Percentiles rank a stretch among this genome's conserved stretches.
These are phyloP conservation scores for Aureobasidium sp. DNA, from an alignment of 2,329 filamentous ascomycete species.

Conservation along the genomic window DNA sequence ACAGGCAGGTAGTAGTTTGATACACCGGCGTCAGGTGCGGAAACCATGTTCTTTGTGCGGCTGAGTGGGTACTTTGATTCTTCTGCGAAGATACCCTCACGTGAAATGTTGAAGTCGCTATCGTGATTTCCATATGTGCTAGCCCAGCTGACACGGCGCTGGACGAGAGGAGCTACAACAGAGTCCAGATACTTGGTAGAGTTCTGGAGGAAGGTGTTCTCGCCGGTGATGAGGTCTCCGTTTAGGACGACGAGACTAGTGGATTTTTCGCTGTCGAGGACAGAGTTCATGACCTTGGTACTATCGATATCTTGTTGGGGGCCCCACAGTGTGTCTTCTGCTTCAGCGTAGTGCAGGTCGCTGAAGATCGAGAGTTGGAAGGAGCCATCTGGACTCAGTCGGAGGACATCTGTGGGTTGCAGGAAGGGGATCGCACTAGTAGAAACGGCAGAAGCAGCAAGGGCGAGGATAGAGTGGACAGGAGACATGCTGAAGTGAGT, in stretches of 20 bases:
- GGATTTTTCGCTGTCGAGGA: conserved; percentile 64
- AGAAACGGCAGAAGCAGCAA: conserved; percentile 18
- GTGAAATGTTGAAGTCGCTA: conserved; percentile 63
- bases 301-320: conserved; percentile 64
- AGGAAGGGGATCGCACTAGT: conserved; percentile 19
- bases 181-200: conserved; percentile 64
- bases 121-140: conserved; percentile 80
- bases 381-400: conserved; percentile 36
- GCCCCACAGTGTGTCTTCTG: conserved; percentile 50
- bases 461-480: conserved; percentile 14
- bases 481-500: conserved; percentile 12
- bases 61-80: conserved; percentile 43
- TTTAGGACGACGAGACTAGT: conserved; percentile 71
- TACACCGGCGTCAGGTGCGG: conserved; percentile 43
- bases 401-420: conserved; percentile 24
- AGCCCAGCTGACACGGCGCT: conserved; percentile 65
- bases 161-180: conserved; percentile 64
- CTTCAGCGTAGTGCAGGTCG: conserved; percentile 78
- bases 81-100: conserved; percentile 43
- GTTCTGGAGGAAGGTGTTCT: conserved; percentile 64
- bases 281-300: conserved; percentile 59
- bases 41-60: conserved; percentile 51
- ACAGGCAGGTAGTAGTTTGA: conserved; percentile 64
- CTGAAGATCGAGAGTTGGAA: conserved; percentile 68
- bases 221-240: conserved; percentile 76